phyloP scores from a whole-genome alignment of 1,284 basidiomycete genomes.

The Ganoderma lingzhi region DNA sequence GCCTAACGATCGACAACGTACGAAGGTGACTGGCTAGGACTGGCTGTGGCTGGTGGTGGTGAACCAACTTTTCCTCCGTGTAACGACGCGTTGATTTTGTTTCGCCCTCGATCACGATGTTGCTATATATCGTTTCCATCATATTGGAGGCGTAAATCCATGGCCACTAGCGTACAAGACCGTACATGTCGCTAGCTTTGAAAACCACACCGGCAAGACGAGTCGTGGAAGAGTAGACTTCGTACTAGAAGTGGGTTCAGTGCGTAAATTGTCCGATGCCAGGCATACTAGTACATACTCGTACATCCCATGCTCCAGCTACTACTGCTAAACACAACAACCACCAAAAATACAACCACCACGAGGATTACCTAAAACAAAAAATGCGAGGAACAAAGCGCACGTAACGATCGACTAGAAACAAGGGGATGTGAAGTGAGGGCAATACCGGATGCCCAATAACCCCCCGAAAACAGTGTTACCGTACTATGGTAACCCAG shows the following conservation, averaged over 20 bases:
- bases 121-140: background rate
- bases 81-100: background rate
- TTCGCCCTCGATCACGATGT: background rate
- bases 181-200: background rate
- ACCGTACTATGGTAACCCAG: background rate
- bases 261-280: background rate
- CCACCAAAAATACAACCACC: background rate
- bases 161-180: background rate
- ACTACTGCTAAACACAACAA: background rate
- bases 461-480: background rate
- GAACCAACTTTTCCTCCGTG: background rate
- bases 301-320: background rate
- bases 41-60: background rate
- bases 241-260: background rate
- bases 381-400: too few relatives aligned
- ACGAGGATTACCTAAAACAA: background rate
- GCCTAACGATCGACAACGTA: background rate
- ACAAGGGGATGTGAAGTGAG: background rate
- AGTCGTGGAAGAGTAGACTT: background rate
- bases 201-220: background rate
- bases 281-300: background rate
- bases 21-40: background rate
- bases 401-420: slow-evolving; percentile 9
- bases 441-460: background rate
- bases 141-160: background rate